Evolutionary conservation across 2,329 filamentous ascomycete species (phyloP), one percentile per base, ranked within the genome.

Genomic region (Colletotrichum chlorophyti): DNA sequence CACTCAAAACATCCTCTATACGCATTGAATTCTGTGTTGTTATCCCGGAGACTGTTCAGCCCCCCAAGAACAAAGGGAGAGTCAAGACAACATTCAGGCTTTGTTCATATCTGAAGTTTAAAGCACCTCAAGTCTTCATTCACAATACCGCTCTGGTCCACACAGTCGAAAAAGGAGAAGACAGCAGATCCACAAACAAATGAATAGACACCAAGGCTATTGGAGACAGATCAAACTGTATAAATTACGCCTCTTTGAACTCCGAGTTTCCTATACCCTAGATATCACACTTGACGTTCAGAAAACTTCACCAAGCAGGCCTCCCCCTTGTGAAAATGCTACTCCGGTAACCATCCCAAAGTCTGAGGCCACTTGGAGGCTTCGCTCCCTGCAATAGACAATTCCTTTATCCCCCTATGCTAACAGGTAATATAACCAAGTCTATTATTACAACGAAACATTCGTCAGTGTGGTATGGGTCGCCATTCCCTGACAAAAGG

Each of bases 361-460:
- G 31, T 53, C 29, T 23, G 46, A 59, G 53, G 53, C 45, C 37
- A 47, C 37, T 19, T 41, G 43, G 15, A 32, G 29, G n/a, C 37
- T 43, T 27, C 41, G 31, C 47, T 52, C 48, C 41, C 51, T 37
- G 42, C 24, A 42, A 42, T 24, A 35, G 58, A 41, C 24, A n/a
- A 37, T 35, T 24, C 26, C 40, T 43, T 31, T 43, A 19, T 42
- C 34, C 35, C 53, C 46, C 34, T 53, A 60, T 59, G 58, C 40
- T 60, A 59, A 46, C 49, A 62, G 61, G 60, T 55, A 62, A 65
- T 65, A 61, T 65, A 69, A 58, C 65, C 69, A 70, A 69, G 63
- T 66, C 60, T 68, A 66, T 62, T 64, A 66, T 69, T 66, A 68
- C 65, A 68, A 58, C 60, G 65, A 68, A 65, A 58, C 64, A 63